Conservation (phyloP, 306 rosid genomes). For the Lathyrus sativus region DNA sequence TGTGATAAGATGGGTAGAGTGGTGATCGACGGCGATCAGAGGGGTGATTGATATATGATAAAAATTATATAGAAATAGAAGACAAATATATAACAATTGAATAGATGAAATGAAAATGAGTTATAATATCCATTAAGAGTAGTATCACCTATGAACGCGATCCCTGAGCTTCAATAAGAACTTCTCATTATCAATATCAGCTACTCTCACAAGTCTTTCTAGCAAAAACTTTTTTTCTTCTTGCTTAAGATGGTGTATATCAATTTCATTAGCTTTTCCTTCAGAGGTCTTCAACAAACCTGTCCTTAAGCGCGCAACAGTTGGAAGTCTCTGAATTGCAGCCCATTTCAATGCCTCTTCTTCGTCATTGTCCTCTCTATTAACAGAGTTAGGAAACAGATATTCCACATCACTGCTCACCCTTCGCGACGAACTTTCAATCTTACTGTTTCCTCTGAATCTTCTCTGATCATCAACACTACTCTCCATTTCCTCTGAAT, state of each 20-base stretch:
- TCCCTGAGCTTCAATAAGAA: slow-evolving; percentile 66
- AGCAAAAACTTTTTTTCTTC: slow-evolving; percentile 60
- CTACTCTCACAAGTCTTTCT: slow-evolving; percentile 64
- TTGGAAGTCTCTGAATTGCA: slow-evolving; percentile 50
- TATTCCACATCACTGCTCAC: neutral
- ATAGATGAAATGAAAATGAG: neutral
- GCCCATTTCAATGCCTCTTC: slow-evolving; percentile 57
- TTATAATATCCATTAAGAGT: neutral
- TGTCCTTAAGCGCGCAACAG: slow-evolving; percentile 43
- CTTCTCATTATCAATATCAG: slow-evolving; percentile 75
- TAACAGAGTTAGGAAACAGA: neutral
- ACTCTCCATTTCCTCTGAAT: too few relatives aligned
- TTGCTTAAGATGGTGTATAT: slow-evolving; percentile 56
- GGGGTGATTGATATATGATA: too few relatives aligned
- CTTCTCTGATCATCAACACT: neutral
- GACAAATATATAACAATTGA: too few relatives aligned
- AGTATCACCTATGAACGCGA: slow-evolving; percentile 56
- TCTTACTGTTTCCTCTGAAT: neutral
- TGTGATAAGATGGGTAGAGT: too few relatives aligned
- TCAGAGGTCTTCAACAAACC: slow-evolving; percentile 39
- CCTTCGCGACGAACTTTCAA: neutral
- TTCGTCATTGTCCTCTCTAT: slow-evolving; percentile 36
- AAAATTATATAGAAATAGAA: too few relatives aligned
- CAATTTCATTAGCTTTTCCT: slow-evolving; percentile 69
- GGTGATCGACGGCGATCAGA: too few relatives aligned